phyloP scores from a whole-genome alignment of 495 filamentous ascomycete genomes.

The Xylaria grammica region DNA sequence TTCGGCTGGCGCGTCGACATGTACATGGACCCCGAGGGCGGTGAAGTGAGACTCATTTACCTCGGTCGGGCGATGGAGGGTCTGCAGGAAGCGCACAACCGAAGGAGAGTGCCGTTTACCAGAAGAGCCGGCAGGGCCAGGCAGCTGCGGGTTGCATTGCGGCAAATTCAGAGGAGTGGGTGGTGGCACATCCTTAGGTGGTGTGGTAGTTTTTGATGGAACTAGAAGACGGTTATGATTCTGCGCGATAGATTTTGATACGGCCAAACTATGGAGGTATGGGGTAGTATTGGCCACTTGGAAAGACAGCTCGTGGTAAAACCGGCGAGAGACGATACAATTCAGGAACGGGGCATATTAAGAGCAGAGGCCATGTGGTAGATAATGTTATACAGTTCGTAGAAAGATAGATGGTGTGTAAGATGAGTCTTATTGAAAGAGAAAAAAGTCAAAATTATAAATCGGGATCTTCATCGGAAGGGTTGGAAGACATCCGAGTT shows the following conservation, averaged over 20 bases:
- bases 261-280: background rate
- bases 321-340: background rate
- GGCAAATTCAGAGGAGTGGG: slow-evolving; percentile 60
- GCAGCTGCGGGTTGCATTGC: slow-evolving; percentile 43
- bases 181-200: slow-evolving; percentile 55
- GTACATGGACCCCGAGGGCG: slow-evolving; percentile 57
- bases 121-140: slow-evolving; percentile 15
- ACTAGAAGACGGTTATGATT: slow-evolving; percentile 39
- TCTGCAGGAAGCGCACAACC: slow-evolving; percentile 50
- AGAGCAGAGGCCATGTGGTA: background rate
- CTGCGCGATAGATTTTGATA: slow-evolving; percentile 2
- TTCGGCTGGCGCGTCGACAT: slow-evolving; percentile 45
- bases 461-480: too few relatives aligned
- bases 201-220: slow-evolving; percentile 32
- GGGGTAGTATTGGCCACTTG: background rate
- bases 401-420: too few relatives aligned
- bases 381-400: background rate
- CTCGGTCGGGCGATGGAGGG: slow-evolving; percentile 53
- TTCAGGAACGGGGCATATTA: background rate
- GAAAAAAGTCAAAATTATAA: too few relatives aligned
- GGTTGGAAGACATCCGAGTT: background rate
- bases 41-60: slow-evolving; percentile 50
- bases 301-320: background rate
- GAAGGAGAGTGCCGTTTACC: slow-evolving; percentile 29
- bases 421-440: too few relatives aligned